Base-by-base conservation (phyloP, 352 stramenopile species). In the Globisporangium recalcitrans region DNA sequence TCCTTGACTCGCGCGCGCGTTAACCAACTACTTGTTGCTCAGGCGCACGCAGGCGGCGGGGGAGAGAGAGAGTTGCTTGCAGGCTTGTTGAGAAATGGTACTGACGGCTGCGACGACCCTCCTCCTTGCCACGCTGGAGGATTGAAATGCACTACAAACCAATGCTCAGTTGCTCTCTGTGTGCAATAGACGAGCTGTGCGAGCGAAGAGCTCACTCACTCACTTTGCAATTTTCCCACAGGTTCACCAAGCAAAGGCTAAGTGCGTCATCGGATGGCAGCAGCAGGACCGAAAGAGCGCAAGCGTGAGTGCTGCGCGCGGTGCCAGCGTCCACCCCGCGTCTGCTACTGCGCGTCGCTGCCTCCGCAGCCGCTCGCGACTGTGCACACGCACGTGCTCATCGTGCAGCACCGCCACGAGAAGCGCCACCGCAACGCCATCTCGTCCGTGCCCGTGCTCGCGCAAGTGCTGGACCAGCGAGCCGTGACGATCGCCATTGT, bases 381-480 rank as follows among this genome's bases (percentile, higher is more conserved):
- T 6, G 29, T 21, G 4, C 52, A 19, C 14, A 82, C 80, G 47
- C 76, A 74, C 29, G 78, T 91, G 29, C 52, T 90, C 47, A 69
- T 91, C 31, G 61, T 91, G 32, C 82, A 91, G 71, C 78, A 90
- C 40, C 40, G 59, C 54, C 74, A 84, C 51, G 82, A 91, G 61
- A 78, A 78, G 58, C 67, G 62, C 26, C 74, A 74, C 38, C 78
- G 82, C 4, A 72, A 71, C 13, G 73, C 80, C 2, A 86, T 91
- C 65, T 88, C 78, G 38, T 90, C 82, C 4, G 78, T 91, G 21
- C 80, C 82, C 3, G 70, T 91, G 40, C 63, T 91, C 49, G n/a
- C 73, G 32, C 71, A 82, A 11, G 80, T 80, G 29, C 64, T 91
- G 4, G 29, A 68, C 29, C 55, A 59, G 26, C 64, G 72, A 42